Conservation (phyloP, 768 basidiomycete genomes). For the Xanthoconium purpureum region DNA sequence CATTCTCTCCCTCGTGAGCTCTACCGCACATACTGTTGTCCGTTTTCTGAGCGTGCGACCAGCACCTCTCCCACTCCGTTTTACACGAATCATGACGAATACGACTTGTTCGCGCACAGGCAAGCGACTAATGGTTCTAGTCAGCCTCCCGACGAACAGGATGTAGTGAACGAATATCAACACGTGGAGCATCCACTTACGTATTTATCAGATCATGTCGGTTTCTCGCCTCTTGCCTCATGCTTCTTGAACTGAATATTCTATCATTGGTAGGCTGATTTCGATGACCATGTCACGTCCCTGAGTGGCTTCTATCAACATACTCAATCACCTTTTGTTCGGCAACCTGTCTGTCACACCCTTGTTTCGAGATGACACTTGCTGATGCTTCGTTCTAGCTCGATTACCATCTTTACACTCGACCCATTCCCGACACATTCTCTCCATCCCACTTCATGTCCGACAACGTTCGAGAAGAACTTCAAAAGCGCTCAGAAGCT, state of each 20-base stretch:
- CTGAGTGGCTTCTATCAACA: constrained; percentile 39
- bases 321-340: constrained; percentile 46
- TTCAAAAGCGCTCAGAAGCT: constrained; percentile 50
- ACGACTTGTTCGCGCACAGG: constrained; percentile 31
- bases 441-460: constrained; percentile 77
- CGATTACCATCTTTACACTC: constrained; percentile 90
- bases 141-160: constrained; percentile 16
- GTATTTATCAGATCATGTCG: constrained; percentile 23
- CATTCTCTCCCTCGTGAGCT: constrained; percentile 31
- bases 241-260: neutral
- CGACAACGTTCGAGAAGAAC: constrained; percentile 64
- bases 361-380: neutral
- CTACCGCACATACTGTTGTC: neutral
- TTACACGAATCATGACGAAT: constrained; percentile 36
- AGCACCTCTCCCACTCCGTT: constrained; percentile 31
- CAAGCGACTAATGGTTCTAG: constrained; percentile 2
- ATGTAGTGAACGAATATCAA: constrained; percentile 20
- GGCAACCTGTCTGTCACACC: constrained; percentile 61
- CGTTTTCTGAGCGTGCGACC: constrained; percentile 8
- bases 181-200: constrained; percentile 16
- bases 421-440: constrained; percentile 56
- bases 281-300: constrained; percentile 26
- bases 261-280: constrained; percentile 21
- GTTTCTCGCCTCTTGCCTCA: constrained; percentile 3
- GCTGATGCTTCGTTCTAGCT: constrained; percentile 46